These are phyloP conservation scores for Xylaria telfairii DNA, from an alignment of 495 filamentous ascomycete genomes.

Conservation along the genomic window DNA sequence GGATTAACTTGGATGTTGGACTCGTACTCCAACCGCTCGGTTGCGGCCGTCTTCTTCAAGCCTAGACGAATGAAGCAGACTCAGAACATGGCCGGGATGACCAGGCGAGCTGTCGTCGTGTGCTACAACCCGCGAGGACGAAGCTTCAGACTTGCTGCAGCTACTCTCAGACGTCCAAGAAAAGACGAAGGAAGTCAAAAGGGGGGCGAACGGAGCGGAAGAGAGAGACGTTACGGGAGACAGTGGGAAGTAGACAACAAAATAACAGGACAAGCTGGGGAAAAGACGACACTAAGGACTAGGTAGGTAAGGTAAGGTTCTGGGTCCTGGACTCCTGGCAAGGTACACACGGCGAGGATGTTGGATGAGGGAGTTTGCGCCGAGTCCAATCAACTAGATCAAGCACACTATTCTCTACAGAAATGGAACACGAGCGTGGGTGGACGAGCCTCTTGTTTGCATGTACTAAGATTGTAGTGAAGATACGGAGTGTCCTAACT, in stretches of 20 bases:
- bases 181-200: constrained; percentile 24
- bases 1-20: background rate
- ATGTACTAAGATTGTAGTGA: background rate
- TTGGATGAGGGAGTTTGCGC: constrained; percentile 19
- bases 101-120: constrained; percentile 23
- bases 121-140: constrained; percentile 22
- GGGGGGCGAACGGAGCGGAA: constrained; percentile 30
- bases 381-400: constrained; percentile 10
- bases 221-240: constrained; percentile 18
- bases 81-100: constrained; percentile 18
- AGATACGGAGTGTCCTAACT: background rate
- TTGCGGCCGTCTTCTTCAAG: constrained; percentile 20
- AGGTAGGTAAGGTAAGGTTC: no score
- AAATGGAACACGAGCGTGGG: background rate
- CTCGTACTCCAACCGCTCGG: background rate
- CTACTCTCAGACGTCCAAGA: constrained; percentile 29
- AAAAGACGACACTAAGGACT: no score
- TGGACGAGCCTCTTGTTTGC: background rate
- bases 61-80: constrained; percentile 19
- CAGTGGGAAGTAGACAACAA: constrained; percentile 35
- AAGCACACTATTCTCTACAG: background rate
- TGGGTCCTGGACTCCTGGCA: no score
- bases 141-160: constrained; percentile 43
- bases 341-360: constrained; percentile 4
- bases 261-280: constrained; percentile 1